A percentile compares a stretch with the other conserved stretches of the same genome.
phyloP scores from a whole-genome alignment of 208 protist species.

The Leishmania arabica region DNA sequence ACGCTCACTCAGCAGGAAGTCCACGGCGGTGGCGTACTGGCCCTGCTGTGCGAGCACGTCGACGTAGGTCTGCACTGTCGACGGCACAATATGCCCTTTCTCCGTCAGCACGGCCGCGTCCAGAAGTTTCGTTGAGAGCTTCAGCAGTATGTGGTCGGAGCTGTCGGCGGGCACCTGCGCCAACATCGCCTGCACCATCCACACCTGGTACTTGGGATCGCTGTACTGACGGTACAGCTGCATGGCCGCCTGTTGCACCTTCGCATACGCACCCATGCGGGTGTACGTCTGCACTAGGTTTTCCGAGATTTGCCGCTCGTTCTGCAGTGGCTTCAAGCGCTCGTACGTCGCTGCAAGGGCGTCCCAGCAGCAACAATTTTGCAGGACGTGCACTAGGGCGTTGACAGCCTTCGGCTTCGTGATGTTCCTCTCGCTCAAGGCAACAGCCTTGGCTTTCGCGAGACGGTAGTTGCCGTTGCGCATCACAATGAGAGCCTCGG shows the following conservation, averaged over 20 bases:
- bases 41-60: constrained; percentile 79
- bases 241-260: constrained; percentile 60
- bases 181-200: constrained; percentile 81
- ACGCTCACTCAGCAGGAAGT: constrained; percentile 61
- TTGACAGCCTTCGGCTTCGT: constrained; percentile 62
- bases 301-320: constrained; percentile 62
- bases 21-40: constrained; percentile 53
- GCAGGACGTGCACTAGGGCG: constrained; percentile 66
- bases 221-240: constrained; percentile 66
- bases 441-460: constrained; percentile 51
- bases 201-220: constrained; percentile 77
- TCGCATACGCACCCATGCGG: constrained; percentile 76
- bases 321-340: constrained; percentile 49
- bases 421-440: constrained; percentile 46
- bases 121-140: constrained; percentile 72
- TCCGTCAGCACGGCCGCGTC: constrained; percentile 63
- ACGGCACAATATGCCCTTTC: constrained; percentile 54
- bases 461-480: constrained; percentile 35
- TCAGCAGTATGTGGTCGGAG: constrained; percentile 71
- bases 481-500: constrained; percentile 61
- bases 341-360: constrained; percentile 69
- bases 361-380: constrained; percentile 77
- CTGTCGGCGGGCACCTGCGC: constrained; percentile 71
- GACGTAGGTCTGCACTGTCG: constrained; percentile 77
- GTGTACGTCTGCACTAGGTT: constrained; percentile 81